A percentile compares a stretch with the other conserved stretches of the same genome.
Evolutionary conservation across 2,329 filamentous ascomycete genomes (phyloP).

Genomic region (Apiospora malaysiana): DNA sequence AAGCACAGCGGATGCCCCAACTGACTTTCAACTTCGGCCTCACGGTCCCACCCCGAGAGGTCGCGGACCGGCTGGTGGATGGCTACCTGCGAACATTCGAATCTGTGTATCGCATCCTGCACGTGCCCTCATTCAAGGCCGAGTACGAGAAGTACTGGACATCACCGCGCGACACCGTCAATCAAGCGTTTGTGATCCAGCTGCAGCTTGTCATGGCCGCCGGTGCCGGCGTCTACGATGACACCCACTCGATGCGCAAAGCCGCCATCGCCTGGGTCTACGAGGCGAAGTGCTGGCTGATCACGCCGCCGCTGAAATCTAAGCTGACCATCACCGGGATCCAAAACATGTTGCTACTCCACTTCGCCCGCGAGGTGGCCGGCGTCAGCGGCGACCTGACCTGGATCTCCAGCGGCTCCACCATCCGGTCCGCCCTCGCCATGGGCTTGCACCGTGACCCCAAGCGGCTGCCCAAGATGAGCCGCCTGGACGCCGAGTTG

Average conservation of each 20-base stretch:
- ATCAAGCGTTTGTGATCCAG: conserved; percentile 55
- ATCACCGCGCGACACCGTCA: neutral
- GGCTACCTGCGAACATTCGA: conserved; percentile 35
- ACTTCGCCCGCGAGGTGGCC: conserved; percentile 54
- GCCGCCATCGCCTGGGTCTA: conserved; percentile 56
- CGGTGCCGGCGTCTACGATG: conserved; percentile 54
- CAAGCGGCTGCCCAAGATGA: conserved; percentile 54
- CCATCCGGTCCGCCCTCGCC: conserved; percentile 60
- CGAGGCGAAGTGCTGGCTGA: conserved; percentile 58
- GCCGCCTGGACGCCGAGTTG: conserved; percentile 55
- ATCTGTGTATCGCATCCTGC: conserved; percentile 33
- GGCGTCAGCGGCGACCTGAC: conserved; percentile 55
- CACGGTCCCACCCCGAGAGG: conserved; percentile 27
- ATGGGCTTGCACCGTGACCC: conserved; percentile 67
- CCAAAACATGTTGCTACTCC: conserved; percentile 59
- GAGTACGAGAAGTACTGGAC: conserved; percentile 33
- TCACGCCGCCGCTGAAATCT: conserved; percentile 52
- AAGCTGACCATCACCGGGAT: conserved; percentile 54
- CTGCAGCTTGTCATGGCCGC: conserved; percentile 60
- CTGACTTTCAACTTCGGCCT: conserved; percentile 26
- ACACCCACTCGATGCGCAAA: conserved; percentile 48
- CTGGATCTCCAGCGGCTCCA: conserved; percentile 56
- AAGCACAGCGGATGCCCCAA: conserved; percentile 26
- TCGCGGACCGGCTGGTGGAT: conserved; percentile 31
- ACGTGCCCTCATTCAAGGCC: conserved; percentile 32